These are phyloP conservation scores for Naganishia friedmannii DNA, from an alignment of 768 basidiomycete genomes.

Conservation along the genomic window DNA sequence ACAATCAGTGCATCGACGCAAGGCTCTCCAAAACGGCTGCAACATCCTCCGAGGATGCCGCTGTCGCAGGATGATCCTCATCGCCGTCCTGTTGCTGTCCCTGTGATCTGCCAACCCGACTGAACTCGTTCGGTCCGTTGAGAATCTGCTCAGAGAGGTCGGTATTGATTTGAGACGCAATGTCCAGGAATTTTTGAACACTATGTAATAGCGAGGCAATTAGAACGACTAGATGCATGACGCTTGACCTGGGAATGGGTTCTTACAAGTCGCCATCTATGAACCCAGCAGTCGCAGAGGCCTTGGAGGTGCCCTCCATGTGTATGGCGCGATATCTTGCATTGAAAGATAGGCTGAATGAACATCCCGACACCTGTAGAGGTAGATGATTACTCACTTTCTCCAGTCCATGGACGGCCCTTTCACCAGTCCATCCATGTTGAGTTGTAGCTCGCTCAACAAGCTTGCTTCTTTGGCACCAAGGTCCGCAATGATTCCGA, in stretches of 20 bases:
- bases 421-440: conserved; percentile 40
- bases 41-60: conserved; percentile 37
- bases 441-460: conserved; percentile 47
- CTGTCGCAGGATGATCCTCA: background rate
- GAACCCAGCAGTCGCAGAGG: conserved; percentile 44
- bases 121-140: conserved; percentile 30
- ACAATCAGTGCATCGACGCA: conserved; percentile 37
- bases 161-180: conserved; percentile 29
- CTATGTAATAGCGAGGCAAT: conserved; percentile 29
- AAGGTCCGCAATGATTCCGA: conserved; percentile 49
- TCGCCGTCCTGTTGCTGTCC: conserved; percentile 9
- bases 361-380: conserved; percentile 35
- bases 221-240: background rate
- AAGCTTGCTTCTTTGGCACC: conserved; percentile 35
- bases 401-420: conserved; percentile 43
- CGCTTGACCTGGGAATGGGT: background rate
- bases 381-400: conserved; percentile 17
- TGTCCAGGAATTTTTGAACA: conserved; percentile 45
- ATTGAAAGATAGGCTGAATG: background rate
- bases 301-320: conserved; percentile 29
- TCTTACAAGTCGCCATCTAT: conserved; percentile 51
- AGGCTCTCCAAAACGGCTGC: conserved; percentile 41
- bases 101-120: conserved; percentile 16
- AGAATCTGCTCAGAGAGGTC: conserved; percentile 29
- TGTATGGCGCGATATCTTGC: conserved; percentile 29